Percentiles rank a stretch among this genome's conserved stretches.
Evolutionary conservation across 495 filamentous ascomycete species (phyloP).

Genomic region (Trichocladium uniseriatum): DNA sequence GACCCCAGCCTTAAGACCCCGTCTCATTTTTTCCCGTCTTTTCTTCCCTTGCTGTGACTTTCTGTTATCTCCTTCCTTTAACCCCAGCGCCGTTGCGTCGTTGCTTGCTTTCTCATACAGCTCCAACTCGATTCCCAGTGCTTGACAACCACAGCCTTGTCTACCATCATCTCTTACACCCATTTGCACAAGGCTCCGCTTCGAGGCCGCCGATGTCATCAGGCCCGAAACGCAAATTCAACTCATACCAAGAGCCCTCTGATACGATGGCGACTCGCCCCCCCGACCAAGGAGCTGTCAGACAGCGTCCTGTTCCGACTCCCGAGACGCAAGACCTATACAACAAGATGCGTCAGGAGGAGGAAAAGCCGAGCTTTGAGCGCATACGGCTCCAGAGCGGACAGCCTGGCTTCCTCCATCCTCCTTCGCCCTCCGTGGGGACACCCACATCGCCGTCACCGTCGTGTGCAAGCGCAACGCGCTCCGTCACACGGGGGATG

Average conservation of each 20-base stretch:
- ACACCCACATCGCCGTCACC: slow-evolving; percentile 13
- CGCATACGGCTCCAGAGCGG: neutral
- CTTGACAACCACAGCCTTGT: neutral
- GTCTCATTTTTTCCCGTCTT: neutral
- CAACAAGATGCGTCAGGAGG: slow-evolving; percentile 14
- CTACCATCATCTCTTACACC: neutral
- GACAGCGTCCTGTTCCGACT: slow-evolving; percentile 8
- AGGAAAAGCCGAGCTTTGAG: neutral
- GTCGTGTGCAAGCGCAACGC: slow-evolving; percentile 10
- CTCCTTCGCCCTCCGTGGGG: slow-evolving; percentile 8
- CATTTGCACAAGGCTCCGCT: neutral
- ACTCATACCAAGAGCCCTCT: neutral
- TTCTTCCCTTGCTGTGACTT: neutral
- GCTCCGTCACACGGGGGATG: slow-evolving; percentile 7
- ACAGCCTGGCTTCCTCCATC: neutral
- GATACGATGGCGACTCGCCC: neutral
- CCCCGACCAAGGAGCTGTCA: neutral
- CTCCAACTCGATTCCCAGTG: too few relatives aligned
- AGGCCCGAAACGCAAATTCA: slow-evolving; percentile 1
- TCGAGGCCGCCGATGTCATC: neutral
- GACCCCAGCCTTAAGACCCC: neutral
- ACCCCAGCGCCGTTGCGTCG: too few relatives aligned
- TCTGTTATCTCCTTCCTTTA: too few relatives aligned
- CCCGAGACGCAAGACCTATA: slow-evolving; percentile 29
- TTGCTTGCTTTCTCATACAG: too few relatives aligned